Percentiles rank a stretch among this genome's conserved stretches.
Evolutionary conservation across 2,329 filamentous ascomycete species (phyloP).

Genomic region (Exophiala spinifera): DNA sequence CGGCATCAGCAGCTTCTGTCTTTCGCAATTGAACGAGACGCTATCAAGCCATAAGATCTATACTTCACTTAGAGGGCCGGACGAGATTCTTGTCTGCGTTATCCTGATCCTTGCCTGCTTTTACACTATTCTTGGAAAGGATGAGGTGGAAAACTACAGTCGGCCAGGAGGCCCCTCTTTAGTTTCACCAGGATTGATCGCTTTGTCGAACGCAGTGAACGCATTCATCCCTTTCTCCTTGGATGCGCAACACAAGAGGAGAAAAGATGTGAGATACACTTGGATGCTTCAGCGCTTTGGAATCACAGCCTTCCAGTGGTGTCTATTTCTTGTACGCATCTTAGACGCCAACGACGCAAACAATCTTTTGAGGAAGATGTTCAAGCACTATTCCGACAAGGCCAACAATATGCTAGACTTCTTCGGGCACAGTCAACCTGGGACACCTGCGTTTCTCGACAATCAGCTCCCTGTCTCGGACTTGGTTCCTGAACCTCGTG

Average conservation of each 20-base stretch:
- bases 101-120: conserved; percentile 16
- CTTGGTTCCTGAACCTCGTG: conserved; percentile 10
- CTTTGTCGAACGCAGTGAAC: conserved; percentile 11
- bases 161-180: not conserved
- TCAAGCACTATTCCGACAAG: conserved; percentile 23
- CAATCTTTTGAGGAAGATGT: conserved; percentile 20
- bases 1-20: conserved; percentile 7
- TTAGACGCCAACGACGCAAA: conserved; percentile 8
- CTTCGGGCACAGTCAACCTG: conserved; percentile 6
- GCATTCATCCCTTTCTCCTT: conserved; percentile 16
- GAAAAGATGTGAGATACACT: not conserved
- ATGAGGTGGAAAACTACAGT: not conserved
- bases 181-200: not conserved
- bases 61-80: not conserved
- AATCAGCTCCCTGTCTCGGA: conserved; percentile 1
- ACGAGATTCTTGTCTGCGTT: conserved; percentile 12
- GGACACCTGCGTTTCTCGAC: conserved; percentile 15
- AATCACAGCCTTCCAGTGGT: conserved; percentile 16
- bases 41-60: not conserved
- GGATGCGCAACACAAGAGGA: conserved; percentile 3
- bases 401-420: conserved; percentile 25
- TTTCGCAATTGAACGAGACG: conserved; percentile 5
- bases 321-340: conserved; percentile 13
- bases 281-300: conserved; percentile 13
- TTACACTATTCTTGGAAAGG: conserved; percentile 3